Conservation (phyloP, 2,329 filamentous ascomycete species). For the Aspergillus tubingensis region DNA sequence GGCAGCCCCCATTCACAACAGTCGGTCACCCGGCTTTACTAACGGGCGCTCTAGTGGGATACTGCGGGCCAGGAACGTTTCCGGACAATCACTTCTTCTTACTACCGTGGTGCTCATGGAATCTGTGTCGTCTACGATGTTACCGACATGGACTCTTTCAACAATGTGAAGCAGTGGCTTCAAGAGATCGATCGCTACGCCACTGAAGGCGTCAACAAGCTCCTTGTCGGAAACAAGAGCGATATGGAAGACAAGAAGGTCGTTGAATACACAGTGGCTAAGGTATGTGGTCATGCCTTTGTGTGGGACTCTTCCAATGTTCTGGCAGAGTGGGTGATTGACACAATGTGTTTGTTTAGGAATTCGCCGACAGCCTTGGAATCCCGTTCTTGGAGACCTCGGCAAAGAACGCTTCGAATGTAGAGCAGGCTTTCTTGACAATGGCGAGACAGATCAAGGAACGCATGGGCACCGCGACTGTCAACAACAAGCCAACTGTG, state of each 20-base stretch:
- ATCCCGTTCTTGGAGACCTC: constrained; percentile 99
- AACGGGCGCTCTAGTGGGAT: constrained; percentile 73
- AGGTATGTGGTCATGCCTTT: constrained; percentile 63
- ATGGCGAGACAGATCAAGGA: constrained; percentile 99
- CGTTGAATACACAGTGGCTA: constrained; percentile 98
- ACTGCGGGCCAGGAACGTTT: constrained; percentile 99
- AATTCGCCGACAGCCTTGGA: constrained; percentile 97
- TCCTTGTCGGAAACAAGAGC: constrained; percentile 99
- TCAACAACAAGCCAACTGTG: constrained; percentile 98
- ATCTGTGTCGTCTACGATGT: constrained; percentile 99
- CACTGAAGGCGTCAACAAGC: constrained; percentile 98
- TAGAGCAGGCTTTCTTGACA: constrained; percentile 99
- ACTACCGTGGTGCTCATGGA: constrained; percentile 98
- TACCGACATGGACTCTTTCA: constrained; percentile 99
- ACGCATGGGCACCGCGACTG: constrained; percentile 94
- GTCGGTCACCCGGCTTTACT: constrained; percentile 3
- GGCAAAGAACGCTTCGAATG: constrained; percentile 98
- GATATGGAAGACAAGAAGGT: constrained; percentile 99
- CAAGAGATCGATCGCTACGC: constrained; percentile 99
- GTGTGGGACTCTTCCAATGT: neutral
- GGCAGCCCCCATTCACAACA: constrained; percentile 30
- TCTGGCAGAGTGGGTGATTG: constrained; percentile 5
- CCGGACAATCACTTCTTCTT: constrained; percentile 98
- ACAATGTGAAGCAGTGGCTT: constrained; percentile 99
- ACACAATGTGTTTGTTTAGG: constrained; percentile 55